phyloP scores from a whole-genome alignment of 345 rosid genomes.

The Salix arbutifolia region DNA sequence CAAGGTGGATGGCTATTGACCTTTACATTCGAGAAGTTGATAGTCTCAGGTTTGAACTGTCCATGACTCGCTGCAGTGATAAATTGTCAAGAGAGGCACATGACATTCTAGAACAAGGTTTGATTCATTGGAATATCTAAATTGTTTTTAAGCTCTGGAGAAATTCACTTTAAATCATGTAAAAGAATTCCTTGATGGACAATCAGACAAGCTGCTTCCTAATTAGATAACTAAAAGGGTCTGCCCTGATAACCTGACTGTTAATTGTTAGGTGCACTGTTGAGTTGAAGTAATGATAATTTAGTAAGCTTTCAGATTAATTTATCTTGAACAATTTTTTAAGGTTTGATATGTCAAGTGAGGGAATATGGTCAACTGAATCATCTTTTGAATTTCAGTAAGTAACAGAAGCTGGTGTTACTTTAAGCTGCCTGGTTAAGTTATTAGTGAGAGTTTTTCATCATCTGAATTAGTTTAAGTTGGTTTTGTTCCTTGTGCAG shows the following conservation, averaged over 20 bases:
- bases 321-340: neutral
- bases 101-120: slow-evolving; percentile 82
- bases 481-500: neutral
- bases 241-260: neutral
- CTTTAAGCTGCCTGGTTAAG: no score
- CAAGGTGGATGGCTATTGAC: slow-evolving; percentile 98
- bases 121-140: slow-evolving; percentile 14
- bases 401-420: neutral
- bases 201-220: neutral
- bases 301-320: neutral
- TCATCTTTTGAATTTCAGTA: neutral
- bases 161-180: slow-evolving; percentile 1
- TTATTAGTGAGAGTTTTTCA: neutral
- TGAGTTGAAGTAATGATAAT: neutral
- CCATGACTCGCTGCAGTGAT: slow-evolving; percentile 72
- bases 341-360: neutral
- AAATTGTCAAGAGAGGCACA: slow-evolving; percentile 62
- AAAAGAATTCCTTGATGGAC: neutral
- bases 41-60: slow-evolving; percentile 87
- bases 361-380: neutral
- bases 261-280: neutral
- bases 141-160: slow-evolving; percentile 2
- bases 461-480: neutral
- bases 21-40: slow-evolving; percentile 83
- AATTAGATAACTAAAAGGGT: neutral